Evolutionary conservation across 176 grass and related monocot genomes (phyloP).

Genomic region (Juncus inflexus): DNA sequence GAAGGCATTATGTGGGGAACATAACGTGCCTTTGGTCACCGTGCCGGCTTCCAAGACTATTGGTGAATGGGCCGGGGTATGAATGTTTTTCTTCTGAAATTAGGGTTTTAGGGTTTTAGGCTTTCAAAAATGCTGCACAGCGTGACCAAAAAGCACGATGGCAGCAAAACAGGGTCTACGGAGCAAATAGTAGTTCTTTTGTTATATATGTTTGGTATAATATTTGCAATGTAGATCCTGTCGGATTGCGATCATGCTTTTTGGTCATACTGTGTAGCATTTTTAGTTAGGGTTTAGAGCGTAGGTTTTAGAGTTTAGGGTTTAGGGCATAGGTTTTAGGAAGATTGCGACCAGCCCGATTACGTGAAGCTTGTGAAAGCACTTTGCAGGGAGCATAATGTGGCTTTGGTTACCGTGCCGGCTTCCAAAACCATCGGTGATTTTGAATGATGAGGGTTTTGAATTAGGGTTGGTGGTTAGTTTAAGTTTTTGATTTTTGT

Average conservation of each 20-base stretch:
- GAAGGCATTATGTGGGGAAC: slow-evolving; percentile 59
- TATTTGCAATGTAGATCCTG: too few relatives aligned
- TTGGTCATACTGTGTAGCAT: too few relatives aligned
- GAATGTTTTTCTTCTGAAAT: neutral
- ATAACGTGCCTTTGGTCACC: slow-evolving; percentile 64
- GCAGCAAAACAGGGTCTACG: too few relatives aligned
- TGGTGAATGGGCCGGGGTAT: slow-evolving; percentile 70
- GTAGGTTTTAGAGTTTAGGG: too few relatives aligned
- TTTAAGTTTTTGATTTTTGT: too few relatives aligned
- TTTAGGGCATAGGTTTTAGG: neutral
- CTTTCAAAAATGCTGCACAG: too few relatives aligned
- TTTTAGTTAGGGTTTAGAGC: too few relatives aligned
- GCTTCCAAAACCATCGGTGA: slow-evolving; percentile 68
- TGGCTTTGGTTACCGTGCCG: slow-evolving; percentile 62
- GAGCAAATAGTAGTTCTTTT: too few relatives aligned
- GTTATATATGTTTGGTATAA: too few relatives aligned
- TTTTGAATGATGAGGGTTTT: neutral
- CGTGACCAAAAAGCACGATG: too few relatives aligned
- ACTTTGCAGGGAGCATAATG: slow-evolving; percentile 64
- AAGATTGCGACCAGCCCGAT: slow-evolving; percentile 69
- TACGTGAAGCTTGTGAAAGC: slow-evolving; percentile 74
- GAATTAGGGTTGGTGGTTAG: too few relatives aligned
- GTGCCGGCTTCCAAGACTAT: slow-evolving; percentile 71
- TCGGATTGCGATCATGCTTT: too few relatives aligned
- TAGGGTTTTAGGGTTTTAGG: neutral